Percentiles rank a stretch among this genome's conserved stretches.
These are phyloP conservation scores for Fusarium equiseti DNA, from an alignment of 2,329 filamentous ascomycete species.

Conservation along the genomic window DNA sequence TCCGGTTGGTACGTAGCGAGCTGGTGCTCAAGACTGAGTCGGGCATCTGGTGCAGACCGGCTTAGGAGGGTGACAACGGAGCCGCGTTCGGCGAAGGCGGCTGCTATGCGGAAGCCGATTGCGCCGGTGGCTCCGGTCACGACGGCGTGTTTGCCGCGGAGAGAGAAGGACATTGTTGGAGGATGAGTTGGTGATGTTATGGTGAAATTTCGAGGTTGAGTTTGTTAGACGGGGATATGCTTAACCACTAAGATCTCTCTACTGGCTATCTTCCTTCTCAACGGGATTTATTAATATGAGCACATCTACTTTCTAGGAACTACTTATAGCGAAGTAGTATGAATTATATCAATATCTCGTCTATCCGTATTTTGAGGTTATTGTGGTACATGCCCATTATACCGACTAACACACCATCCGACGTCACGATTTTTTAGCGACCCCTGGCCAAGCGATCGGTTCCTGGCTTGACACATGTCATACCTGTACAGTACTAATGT, in stretches of 20 bases:
- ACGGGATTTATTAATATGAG: not conserved
- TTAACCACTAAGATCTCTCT: not conserved
- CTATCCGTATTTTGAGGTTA: not conserved
- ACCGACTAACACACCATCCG: constrained; percentile 1
- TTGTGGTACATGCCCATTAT: not conserved
- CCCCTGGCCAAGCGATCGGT: constrained; percentile 21
- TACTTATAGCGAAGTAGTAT: not conserved
- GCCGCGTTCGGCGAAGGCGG: constrained; percentile 72
- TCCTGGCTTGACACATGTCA: constrained; percentile 33
- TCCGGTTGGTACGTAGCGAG: constrained; percentile 45
- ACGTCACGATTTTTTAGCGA: constrained; percentile 19
- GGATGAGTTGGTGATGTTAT: constrained; percentile 2
- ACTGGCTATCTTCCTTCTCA: not conserved
- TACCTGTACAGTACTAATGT: not conserved
- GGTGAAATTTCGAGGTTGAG: constrained; percentile 22
- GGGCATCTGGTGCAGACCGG: constrained; percentile 62
- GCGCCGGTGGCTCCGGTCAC: constrained; percentile 78
- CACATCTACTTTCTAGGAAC: too few relatives aligned
- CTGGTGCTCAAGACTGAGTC: constrained; percentile 54
- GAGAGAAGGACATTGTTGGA: constrained; percentile 48
- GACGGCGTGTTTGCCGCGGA: constrained; percentile 65
- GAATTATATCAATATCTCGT: not conserved
- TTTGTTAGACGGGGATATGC: not conserved
- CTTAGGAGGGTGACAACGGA: constrained; percentile 72
- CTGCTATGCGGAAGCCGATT: constrained; percentile 76